These are phyloP conservation scores for Cytospora paraplurivora DNA, from an alignment of 2,329 filamentous ascomycete species.

Conservation along the genomic window DNA sequence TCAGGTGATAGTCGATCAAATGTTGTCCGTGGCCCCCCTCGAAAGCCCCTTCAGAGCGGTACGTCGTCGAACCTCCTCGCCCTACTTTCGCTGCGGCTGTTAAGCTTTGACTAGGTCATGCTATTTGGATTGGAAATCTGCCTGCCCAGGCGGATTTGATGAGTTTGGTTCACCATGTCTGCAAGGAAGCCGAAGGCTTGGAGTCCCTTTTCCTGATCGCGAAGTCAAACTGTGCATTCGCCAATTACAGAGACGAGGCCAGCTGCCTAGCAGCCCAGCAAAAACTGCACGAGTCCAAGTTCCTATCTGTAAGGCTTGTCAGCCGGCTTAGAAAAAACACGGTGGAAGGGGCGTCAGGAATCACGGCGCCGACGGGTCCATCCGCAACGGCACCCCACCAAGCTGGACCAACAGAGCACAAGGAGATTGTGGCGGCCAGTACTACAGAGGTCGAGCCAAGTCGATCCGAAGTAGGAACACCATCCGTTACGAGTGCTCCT, in stretches of 20 bases:
- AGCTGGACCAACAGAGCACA: constrained; percentile 17
- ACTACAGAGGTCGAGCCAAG: constrained; percentile 17
- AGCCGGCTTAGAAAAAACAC: constrained; percentile 72
- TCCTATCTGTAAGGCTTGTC: constrained; percentile 82
- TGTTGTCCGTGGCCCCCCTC: constrained; percentile 55
- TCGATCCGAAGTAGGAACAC: constrained; percentile 11
- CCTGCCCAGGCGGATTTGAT: constrained; percentile 81
- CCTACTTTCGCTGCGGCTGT: not conserved
- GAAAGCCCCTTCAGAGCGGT: constrained; percentile 65
- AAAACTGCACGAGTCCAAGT: constrained; percentile 87
- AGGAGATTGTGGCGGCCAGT: constrained; percentile 17
- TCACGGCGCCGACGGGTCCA: constrained; percentile 58
- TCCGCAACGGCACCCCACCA: constrained; percentile 40
- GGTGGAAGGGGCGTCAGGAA: constrained; percentile 48
- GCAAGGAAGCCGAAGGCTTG: constrained; percentile 73
- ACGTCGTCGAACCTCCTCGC: constrained; percentile 35
- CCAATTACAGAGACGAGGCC: constrained; percentile 84
- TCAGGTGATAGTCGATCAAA: constrained; percentile 41
- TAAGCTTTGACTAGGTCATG: constrained; percentile 63
- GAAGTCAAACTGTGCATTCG: constrained; percentile 96
- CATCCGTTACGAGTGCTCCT: constrained; percentile 5
- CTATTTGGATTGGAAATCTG: constrained; percentile 94
- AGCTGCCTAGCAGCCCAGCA: constrained; percentile 76
- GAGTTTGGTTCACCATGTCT: constrained; percentile 88
- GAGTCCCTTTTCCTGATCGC: constrained; percentile 93